Evolutionary conservation across 2,329 filamentous ascomycete genomes (phyloP).

Genomic region (Aureobasidium lini): DNA sequence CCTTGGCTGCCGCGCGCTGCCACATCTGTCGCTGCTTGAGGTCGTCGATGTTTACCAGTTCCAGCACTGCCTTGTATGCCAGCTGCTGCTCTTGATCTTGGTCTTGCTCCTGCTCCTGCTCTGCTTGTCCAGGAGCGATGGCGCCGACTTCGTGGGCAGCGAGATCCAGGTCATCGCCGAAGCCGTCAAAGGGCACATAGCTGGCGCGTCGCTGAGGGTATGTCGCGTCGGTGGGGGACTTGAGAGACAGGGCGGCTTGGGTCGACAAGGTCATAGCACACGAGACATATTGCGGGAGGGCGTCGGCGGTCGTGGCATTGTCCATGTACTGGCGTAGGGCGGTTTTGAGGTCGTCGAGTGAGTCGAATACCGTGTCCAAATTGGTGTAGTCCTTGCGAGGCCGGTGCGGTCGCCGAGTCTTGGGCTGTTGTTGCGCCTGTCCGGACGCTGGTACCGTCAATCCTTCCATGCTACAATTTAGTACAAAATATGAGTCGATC

Average conservation of each 20-base stretch:
- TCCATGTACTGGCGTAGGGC: constrained; percentile 15
- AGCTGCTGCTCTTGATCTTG: neutral
- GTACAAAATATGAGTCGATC: neutral
- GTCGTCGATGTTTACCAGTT: constrained; percentile 24
- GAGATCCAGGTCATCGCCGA: neutral
- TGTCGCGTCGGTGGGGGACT: neutral
- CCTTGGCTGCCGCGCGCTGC: constrained; percentile 41
- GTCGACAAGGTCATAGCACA: constrained; percentile 13
- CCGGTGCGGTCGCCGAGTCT: constrained; percentile 4
- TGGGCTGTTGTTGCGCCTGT: neutral
- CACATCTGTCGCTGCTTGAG: constrained; percentile 36
- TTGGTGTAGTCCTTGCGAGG: constrained; percentile 14
- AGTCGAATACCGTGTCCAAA: constrained; percentile 13
- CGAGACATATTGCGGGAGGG: constrained; percentile 11
- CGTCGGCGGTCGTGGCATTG: constrained; percentile 7
- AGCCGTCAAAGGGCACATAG: constrained; percentile 3
- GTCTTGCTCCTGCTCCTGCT: neutral
- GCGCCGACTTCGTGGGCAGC: neutral
- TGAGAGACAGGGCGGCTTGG: constrained; percentile 7
- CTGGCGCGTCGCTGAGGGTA: neutral
- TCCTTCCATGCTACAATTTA: neutral
- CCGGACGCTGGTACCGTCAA: neutral
- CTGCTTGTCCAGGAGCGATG: neutral
- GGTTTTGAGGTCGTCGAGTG: constrained; percentile 15
- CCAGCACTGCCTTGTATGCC: constrained; percentile 1